Percentiles rank a stretch among this genome's conserved stretches.
Conservation (phyloP, 1,284 basidiomycete species). For the Coniferiporia weirii region DNA sequence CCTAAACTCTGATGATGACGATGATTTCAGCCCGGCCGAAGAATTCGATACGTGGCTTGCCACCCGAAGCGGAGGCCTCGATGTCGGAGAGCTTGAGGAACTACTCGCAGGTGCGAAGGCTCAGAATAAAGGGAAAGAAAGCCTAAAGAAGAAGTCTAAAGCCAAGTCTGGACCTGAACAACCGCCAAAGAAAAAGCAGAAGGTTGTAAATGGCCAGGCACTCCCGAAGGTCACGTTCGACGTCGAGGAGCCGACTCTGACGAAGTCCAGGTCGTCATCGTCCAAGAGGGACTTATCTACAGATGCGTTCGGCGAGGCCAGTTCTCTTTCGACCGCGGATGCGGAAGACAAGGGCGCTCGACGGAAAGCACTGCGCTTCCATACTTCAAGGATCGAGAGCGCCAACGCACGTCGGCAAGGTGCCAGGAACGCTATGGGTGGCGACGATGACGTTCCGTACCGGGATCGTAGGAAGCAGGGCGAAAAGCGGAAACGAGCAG, state of each 20-base stretch:
- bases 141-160: constrained; percentile 22
- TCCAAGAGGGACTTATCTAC: constrained; percentile 24
- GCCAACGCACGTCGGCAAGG: constrained; percentile 65
- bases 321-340: constrained; percentile 64
- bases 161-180: constrained; percentile 18
- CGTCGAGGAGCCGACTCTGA: constrained; percentile 60
- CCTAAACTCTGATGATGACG: constrained; percentile 25
- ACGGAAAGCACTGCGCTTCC: constrained; percentile 80
- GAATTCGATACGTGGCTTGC: constrained; percentile 22
- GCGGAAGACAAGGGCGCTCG: constrained; percentile 77
- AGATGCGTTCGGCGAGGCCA: constrained; percentile 56
- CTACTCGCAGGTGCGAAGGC: constrained; percentile 49
- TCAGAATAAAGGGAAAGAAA: constrained; percentile 23
- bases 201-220: constrained; percentile 26
- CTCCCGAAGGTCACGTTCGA: constrained; percentile 48
- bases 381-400: constrained; percentile 78
- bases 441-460: constrained; percentile 89
- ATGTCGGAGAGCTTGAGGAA: constrained; percentile 49
- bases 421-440: constrained; percentile 62
- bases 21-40: constrained; percentile 15
- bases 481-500: constrained; percentile 44
- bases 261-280: constrained; percentile 28
- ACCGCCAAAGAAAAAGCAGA: constrained; percentile 38
- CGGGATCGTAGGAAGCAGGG: constrained; percentile 61
- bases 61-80: constrained; percentile 30